Conservation (phyloP, 176 grass and related monocot genomes). For the Areca catechu region DNA sequence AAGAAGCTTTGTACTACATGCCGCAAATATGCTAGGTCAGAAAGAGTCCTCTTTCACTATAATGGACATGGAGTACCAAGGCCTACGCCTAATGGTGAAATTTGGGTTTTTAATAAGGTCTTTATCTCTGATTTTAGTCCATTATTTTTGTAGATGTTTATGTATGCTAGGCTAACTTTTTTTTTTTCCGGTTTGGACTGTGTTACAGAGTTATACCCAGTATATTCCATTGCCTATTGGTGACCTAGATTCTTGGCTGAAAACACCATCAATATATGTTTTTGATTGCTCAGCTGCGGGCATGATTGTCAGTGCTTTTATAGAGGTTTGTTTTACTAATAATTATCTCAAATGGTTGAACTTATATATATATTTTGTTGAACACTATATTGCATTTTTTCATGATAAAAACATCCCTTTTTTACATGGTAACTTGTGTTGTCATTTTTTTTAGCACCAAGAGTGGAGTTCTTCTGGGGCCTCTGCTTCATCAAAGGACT, state of each 20-base stretch:
- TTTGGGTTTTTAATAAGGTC: constrained; percentile 99
- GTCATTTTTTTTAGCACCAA: constrained; percentile 32
- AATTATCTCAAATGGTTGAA: too few species aligned
- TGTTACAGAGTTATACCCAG: constrained; percentile 86
- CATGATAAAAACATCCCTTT: neutral
- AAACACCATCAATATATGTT: constrained; percentile 96
- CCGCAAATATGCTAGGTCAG: constrained; percentile 94
- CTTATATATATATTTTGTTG: too few species aligned
- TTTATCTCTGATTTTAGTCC: constrained; percentile 5
- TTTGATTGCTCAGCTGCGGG: constrained; percentile 94
- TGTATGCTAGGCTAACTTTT: neutral
- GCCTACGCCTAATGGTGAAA: constrained; percentile 87
- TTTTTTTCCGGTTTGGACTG: constrained; percentile 3
- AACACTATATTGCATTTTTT: neutral
- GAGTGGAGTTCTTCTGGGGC: constrained; percentile 49
- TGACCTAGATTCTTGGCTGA: constrained; percentile 94
- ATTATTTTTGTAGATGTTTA: neutral
- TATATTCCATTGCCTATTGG: constrained; percentile 92
- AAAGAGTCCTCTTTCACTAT: constrained; percentile 98
- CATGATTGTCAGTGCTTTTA: constrained; percentile 77
- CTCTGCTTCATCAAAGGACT: constrained; percentile 61
- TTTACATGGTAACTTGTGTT: neutral
- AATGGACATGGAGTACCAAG: constrained; percentile 98
- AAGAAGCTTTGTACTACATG: constrained; percentile 95
- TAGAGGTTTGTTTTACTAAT: constrained; percentile 49